A percentile compares a stretch with the other conserved stretches of the same genome.
These are phyloP conservation scores for Rosellinia necatrix DNA, from an alignment of 2,329 filamentous ascomycete genomes.

Conservation along the genomic window DNA sequence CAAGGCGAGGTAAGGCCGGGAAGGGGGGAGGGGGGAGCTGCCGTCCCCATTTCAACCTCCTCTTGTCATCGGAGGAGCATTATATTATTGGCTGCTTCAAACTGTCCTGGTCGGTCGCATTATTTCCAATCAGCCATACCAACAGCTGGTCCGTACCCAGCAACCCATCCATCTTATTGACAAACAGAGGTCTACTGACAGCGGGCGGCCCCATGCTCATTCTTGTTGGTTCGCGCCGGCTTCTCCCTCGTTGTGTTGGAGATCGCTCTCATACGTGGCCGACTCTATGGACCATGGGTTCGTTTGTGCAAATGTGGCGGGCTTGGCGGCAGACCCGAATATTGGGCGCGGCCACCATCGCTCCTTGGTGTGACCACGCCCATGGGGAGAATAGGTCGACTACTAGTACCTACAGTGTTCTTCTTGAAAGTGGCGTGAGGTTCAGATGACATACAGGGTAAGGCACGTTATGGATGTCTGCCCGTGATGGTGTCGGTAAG, in stretches of 20 bases:
- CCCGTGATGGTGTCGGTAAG: not conserved
- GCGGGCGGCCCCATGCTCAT: not conserved
- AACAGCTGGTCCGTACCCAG: too few relatives aligned
- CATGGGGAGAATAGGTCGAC: not conserved
- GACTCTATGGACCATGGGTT: too few relatives aligned
- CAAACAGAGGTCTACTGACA: not conserved
- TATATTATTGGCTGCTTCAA: slow-evolving; percentile 3
- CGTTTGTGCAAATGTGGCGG: not conserved
- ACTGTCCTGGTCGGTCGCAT: too few relatives aligned
- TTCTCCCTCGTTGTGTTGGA: not conserved
- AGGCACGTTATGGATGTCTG: not conserved
- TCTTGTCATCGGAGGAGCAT: not conserved
- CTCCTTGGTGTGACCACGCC: slow-evolving; percentile 5
- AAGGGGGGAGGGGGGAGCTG: too few relatives aligned
- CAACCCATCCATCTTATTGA: not conserved
- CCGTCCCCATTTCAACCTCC: slow-evolving; percentile 2
- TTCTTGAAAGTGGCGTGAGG: not conserved
- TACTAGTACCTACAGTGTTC: too few relatives aligned
- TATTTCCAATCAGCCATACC: too few relatives aligned
- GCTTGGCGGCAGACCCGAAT: not conserved
- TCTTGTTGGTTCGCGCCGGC: not conserved
- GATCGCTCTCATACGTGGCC: too few relatives aligned
- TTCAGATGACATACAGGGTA: slow-evolving; percentile 3
- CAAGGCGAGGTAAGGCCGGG: too few relatives aligned
- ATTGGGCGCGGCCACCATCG: slow-evolving; percentile 5